Percentiles rank a stretch among this genome's conserved stretches.
Conservation (phyloP, 352 stramenopile species). For the Phytophthora rubi region DNA sequence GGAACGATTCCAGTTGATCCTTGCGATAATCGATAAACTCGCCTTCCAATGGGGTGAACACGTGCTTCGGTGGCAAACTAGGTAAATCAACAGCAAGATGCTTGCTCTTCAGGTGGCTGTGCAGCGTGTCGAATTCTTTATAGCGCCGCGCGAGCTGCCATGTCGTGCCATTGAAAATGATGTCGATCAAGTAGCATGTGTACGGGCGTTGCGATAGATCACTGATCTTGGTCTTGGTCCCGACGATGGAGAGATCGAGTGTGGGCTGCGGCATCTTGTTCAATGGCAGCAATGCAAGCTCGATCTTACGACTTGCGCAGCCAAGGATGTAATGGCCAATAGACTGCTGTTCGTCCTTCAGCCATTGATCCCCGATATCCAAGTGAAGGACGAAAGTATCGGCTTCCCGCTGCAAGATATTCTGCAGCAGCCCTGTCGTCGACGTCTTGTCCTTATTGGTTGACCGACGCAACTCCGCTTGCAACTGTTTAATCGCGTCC, state of each 20-base stretch:
- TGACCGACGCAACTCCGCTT: conserved; percentile 30
- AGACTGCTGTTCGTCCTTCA: conserved; percentile 57
- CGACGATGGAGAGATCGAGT: conserved; percentile 61
- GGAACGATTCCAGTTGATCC: conserved; percentile 71
- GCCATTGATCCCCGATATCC: conserved; percentile 47
- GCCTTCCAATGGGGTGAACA: conserved; percentile 72
- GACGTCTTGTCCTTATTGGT: conserved; percentile 13
- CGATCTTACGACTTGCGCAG: conserved; percentile 34
- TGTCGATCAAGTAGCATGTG: conserved; percentile 74
- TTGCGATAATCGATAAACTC: conserved; percentile 69
- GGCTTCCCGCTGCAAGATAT: conserved; percentile 34
- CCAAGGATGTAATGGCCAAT: conserved; percentile 54
- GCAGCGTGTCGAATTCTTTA: conserved; percentile 65
- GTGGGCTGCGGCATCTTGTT: conserved; percentile 72
- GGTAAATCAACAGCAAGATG: conserved; percentile 46
- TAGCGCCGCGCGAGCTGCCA: conserved; percentile 76
- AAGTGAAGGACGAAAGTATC: conserved; percentile 62
- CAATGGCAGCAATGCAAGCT: conserved; percentile 43
- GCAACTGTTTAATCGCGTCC: conserved; percentile 61
- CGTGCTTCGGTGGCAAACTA: conserved; percentile 63
- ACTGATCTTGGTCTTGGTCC: conserved; percentile 82
- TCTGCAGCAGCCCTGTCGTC: conserved; percentile 9
- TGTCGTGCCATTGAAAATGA: conserved; percentile 70
- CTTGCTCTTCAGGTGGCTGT: conserved; percentile 47
- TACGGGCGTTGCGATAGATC: conserved; percentile 77